A percentile compares a stretch with the other conserved stretches of the same genome.
phyloP scores from a whole-genome alignment of 1,284 basidiomycete genomes.

The Tetrapyrgos nigripes region DNA sequence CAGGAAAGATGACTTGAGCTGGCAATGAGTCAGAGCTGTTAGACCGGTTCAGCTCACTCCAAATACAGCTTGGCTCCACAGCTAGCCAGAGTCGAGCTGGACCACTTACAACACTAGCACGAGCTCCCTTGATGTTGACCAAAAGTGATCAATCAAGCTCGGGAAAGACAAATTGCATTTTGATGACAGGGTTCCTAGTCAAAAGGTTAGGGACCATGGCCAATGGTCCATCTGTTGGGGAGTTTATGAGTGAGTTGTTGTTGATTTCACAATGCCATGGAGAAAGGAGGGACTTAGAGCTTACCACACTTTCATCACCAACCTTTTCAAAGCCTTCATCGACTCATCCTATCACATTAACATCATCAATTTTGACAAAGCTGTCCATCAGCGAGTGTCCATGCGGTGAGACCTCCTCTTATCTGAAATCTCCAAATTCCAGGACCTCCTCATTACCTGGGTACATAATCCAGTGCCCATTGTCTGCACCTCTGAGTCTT shows the following conservation, averaged over 20 bases:
- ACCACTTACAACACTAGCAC: too few relatives aligned
- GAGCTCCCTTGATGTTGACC: too few relatives aligned
- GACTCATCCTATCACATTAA: neutral
- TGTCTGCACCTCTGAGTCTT: too few relatives aligned
- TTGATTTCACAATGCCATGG: neutral
- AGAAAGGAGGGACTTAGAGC: neutral
- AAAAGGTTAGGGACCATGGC: neutral
- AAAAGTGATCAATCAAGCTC: too few relatives aligned
- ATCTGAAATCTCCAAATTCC: neutral
- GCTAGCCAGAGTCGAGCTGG: too few relatives aligned
- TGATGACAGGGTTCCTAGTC: neutral
- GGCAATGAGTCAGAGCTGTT: too few relatives aligned
- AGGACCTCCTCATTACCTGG: neutral
- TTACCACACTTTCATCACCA: neutral
- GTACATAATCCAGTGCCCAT: neutral
- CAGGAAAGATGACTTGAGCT: too few relatives aligned
- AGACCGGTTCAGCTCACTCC: too few relatives aligned
- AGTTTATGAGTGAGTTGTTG: neutral
- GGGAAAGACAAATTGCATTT: neutral
- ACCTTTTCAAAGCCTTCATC: neutral
- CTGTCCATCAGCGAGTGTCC: neutral
- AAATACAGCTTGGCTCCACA: too few relatives aligned
- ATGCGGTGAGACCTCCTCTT: neutral
- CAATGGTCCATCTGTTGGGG: neutral
- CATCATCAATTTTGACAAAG: conserved; percentile 5